Base-by-base conservation (phyloP, 2,329 filamentous ascomycete genomes). In the Hypoxylon sp. region DNA sequence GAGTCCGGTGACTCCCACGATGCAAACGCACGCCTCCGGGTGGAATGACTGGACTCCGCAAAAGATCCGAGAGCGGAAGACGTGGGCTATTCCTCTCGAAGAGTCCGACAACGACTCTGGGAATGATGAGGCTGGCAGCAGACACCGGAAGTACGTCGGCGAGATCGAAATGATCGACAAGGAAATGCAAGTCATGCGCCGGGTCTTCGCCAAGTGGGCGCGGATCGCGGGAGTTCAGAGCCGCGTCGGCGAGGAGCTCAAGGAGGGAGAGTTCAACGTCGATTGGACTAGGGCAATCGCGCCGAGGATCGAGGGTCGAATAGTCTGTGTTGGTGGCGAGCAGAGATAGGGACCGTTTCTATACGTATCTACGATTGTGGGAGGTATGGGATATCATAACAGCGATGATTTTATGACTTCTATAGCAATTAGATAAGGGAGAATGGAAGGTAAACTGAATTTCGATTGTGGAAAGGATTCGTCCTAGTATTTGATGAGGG, bases 211-310 rank as follows among this genome's bases (percentile, higher is more conserved):
- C 19, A 92, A 92, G 74, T 97, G 94, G 94, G 91, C 90, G 75
- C 84, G 87, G 22, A 80, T 89, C 65, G 89, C 91, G 0, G 89
- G 90, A 0, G 81, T 97, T 19, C 83, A 89, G 65, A 84, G 82
- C 56, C 75, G 79, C 54, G 77, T 83, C 10, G 86, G 82, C 44
- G 86, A 87, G 65, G 84, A 86, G 14, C 85, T 92, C 65, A 84
- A 85, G 63, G 83, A 89, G 55, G 85, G 82, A 0, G 89, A 90
- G 67, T 83, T 83, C 48, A 86, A 89, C 55, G 89, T 91, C 33
- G 86, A 91, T 70, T 97, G 94, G 93, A 95, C 93, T 8, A 88
- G 87, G 68, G 91, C 92, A 1, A 94, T 97, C 78, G 88, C 91
- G 61, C 94, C 94, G 0, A 86, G 87, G 63, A 68, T 95, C 8